Base-by-base conservation (phyloP, 2,329 filamentous ascomycete species). In the Orbilia brochopaga region DNA sequence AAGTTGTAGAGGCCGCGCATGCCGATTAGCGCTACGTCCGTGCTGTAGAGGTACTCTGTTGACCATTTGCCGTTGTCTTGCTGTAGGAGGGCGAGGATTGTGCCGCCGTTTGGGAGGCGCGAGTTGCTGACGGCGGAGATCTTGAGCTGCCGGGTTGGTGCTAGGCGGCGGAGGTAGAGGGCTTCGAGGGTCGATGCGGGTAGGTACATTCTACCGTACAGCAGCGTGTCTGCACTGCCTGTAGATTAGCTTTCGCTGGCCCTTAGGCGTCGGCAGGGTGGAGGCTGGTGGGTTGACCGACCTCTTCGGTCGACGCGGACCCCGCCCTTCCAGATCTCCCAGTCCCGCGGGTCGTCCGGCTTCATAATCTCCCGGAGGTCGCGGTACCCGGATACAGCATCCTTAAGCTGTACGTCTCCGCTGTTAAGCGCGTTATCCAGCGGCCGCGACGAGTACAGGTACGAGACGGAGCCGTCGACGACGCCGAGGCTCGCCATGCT, bases 391-490 rank as follows among this genome's bases (percentile, higher is more conserved):
- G 87, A 86, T 55, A 96, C 86, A 21, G 97, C 85, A 75, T 88
- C 85, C 32, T 88, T 88, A 8, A 99, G 82, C 13, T 91, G 87
- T 40, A 97, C 88, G 21, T 85, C 82, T 53, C 88, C 87, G 76
- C 91, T 96, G 79, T 87, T 85, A 79, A 83, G 74, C 81, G 85
- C 81, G 57, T 88, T 83, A 42, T 83, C 81, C 64, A 97, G 84
- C 11, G 91, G 88, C 7, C 94, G 84, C 1, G 91, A 96, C 54
- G 92, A 95, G 82, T 96, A 97, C 60, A 99, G 86, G 81, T 97
- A 99, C 13, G 92, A 96, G 65, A 99, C 86, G n/a, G 92, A 96
- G 79, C 94, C 94, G 81, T 97, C 93, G 57, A 99, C 92, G 37
- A 96, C 85, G 69, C 93, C 94, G 15, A 95, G 85, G 46, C 89